These are phyloP conservation scores for Lecanicillium sp. DNA, from an alignment of 2,329 filamentous ascomycete genomes.

Conservation along the genomic window DNA sequence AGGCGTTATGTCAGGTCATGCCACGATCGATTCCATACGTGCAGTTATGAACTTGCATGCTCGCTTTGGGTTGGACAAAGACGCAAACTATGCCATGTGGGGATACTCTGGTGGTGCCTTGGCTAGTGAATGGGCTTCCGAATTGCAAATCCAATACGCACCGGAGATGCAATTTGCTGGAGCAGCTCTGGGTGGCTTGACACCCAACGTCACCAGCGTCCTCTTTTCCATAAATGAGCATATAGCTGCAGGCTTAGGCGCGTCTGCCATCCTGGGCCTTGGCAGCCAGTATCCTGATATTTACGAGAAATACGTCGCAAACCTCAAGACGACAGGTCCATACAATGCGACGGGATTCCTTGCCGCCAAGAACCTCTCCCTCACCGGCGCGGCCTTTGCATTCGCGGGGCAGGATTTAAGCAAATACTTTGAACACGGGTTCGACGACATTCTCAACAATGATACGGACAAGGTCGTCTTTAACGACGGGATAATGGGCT, in stretches of 20 bases:
- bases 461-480: slow-evolving; percentile 1
- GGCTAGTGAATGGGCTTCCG: slow-evolving; percentile 43
- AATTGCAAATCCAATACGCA: slow-evolving; percentile 43
- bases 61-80: slow-evolving; percentile 22
- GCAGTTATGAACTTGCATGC: slow-evolving; percentile 24
- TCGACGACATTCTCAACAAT: slow-evolving; percentile 1
- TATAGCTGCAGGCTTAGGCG: slow-evolving; percentile 12
- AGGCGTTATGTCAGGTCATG: slow-evolving; percentile 34
- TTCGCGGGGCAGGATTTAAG: slow-evolving; percentile 4
- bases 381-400: background rate
- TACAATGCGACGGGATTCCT: slow-evolving; percentile 5
- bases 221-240: slow-evolving; percentile 24
- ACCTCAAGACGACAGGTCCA: slow-evolving; percentile 3
- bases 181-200: slow-evolving; percentile 40
- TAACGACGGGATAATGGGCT: slow-evolving; percentile 14
- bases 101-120: slow-evolving; percentile 49
- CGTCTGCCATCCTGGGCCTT: slow-evolving; percentile 14
- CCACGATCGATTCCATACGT: slow-evolving; percentile 36
- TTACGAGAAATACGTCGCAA: background rate
- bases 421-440: slow-evolving; percentile 6
- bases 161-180: slow-evolving; percentile 42
- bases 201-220: slow-evolving; percentile 30
- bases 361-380: slow-evolving; percentile 1
- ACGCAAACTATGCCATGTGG: slow-evolving; percentile 36
- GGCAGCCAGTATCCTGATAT: slow-evolving; percentile 15